Base-by-base conservation (phyloP, 441 rosid species). In the Mallotus japonicus region DNA sequence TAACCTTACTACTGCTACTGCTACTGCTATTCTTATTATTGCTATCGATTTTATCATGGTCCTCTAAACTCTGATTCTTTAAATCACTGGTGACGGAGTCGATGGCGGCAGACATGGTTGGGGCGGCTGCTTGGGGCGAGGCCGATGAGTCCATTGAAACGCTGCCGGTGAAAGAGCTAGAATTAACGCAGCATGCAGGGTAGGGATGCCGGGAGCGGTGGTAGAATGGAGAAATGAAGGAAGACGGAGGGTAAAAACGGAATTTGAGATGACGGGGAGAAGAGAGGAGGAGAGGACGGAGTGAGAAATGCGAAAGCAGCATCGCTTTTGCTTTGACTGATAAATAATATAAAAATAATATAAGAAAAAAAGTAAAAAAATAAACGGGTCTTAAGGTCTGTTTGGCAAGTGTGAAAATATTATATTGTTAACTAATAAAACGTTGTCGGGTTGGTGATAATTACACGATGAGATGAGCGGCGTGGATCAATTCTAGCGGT, bases 31-130 rank as follows among this genome's bases (percentile, higher is more conserved):
- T 66, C 8, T 69, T 34, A 13, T 37, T 65, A 14, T 72, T 59
- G 32, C 3, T 67, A 24, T 64, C 65, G 22, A 8, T 64, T 62
- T 73, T 80, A 71, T 73, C 83, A 72, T 67, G 71, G 20, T 57
- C 71, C 14, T 69, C 87, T 17, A 92, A 76, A 76, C 80, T 86
- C 79, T 87, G 98, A 72, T 83, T 87, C 84, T 84, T 84, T 76
- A 92, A 85, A 85, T 87, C 92, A 64, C 75, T 75, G 65, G 95
- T 88, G 54, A 95, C 78, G 58, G 93, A 80, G 63, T 94, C 99
- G 66, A 93, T 82, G 47, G 86, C 83, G 47, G 86, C 83, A 42
- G 87, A 80, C 16, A 81, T 80, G 10, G 83, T 46, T 8, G 49
- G 12, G 7, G 49, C 0, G 17, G 79, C 75, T 42, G 80, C 84